Conservation (phyloP, 2,329 filamentous ascomycete genomes). For the Macrophomina pseudophaseolina region DNA sequence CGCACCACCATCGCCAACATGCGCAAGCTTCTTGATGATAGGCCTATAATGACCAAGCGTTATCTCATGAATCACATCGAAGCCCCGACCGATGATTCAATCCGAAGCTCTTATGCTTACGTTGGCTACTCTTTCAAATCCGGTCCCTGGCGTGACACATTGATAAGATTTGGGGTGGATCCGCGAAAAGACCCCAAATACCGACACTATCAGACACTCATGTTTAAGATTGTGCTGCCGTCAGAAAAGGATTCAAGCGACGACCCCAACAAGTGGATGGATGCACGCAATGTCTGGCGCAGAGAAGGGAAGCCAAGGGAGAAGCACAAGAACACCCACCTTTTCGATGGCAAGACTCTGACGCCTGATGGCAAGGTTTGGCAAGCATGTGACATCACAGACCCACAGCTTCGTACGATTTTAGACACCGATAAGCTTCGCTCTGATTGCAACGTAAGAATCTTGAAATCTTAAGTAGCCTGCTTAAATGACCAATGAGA, state of each 20-base stretch:
- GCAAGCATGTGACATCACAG: conserved; percentile 91
- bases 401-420: conserved; percentile 72
- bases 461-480: conserved; percentile 48
- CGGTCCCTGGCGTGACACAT: conserved; percentile 88
- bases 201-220: conserved; percentile 84
- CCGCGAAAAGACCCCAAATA: conserved; percentile 78
- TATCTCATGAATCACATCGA: conserved; percentile 76
- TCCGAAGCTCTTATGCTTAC: conserved; percentile 81
- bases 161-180: conserved; percentile 85
- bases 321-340: conserved; percentile 59
- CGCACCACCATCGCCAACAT: conserved; percentile 69
- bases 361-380: conserved; percentile 85
- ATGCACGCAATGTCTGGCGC: conserved; percentile 27
- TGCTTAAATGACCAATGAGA: conserved; percentile 14
- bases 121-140: conserved; percentile 91
- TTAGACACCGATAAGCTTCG: conserved; percentile 65
- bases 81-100: conserved; percentile 56
- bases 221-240: conserved; percentile 69
- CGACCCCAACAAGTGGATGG: conserved; percentile 31
- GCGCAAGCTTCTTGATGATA: conserved; percentile 67
- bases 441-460: conserved; percentile 57
- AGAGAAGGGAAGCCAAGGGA: conserved; percentile 25
- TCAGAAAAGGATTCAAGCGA: conserved; percentile 22
- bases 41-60: conserved; percentile 87
- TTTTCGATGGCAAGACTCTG: conserved; percentile 81